phyloP scores from a whole-genome alignment of 805 yeast species.

The Zygoascus ofunaensis region DNA sequence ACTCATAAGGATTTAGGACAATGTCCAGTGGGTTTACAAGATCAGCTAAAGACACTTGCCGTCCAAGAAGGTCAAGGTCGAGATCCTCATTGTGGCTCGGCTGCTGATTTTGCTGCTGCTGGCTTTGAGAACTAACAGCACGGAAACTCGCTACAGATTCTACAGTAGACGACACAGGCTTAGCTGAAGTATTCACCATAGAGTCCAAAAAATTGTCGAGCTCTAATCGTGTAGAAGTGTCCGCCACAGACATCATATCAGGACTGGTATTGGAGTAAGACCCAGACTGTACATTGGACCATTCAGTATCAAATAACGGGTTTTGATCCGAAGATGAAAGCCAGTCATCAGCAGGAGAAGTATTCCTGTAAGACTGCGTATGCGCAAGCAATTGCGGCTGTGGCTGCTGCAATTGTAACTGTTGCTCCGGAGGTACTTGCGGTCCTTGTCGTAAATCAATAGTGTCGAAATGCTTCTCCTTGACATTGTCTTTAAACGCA shows the following conservation, averaged over 20 bases:
- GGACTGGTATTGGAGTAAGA: neutral
- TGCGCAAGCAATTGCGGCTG: neutral
- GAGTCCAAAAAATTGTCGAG: neutral
- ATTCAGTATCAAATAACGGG: neutral
- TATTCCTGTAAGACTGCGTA: neutral
- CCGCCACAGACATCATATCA: neutral
- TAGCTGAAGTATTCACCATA: neutral
- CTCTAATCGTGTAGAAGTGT: neutral
- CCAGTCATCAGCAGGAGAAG: neutral
- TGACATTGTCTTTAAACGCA: neutral
- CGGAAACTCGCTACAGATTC: neutral
- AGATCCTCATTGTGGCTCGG: neutral
- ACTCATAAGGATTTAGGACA: slow-evolving; percentile 1
- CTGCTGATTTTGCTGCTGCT: neutral
- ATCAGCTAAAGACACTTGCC: neutral
- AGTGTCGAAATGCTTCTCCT: neutral
- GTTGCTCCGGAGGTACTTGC: neutral
- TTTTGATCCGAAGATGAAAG: neutral
- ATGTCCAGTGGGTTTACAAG: neutral
- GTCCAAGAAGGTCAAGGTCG: too few species aligned
- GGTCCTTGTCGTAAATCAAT: neutral
- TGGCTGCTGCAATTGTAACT: neutral
- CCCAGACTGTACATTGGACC: neutral
- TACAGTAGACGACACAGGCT: neutral
- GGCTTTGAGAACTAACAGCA: neutral